Evolutionary conservation across 1,284 basidiomycete species (phyloP).

Genomic region (Moniliophthora roreri): DNA sequence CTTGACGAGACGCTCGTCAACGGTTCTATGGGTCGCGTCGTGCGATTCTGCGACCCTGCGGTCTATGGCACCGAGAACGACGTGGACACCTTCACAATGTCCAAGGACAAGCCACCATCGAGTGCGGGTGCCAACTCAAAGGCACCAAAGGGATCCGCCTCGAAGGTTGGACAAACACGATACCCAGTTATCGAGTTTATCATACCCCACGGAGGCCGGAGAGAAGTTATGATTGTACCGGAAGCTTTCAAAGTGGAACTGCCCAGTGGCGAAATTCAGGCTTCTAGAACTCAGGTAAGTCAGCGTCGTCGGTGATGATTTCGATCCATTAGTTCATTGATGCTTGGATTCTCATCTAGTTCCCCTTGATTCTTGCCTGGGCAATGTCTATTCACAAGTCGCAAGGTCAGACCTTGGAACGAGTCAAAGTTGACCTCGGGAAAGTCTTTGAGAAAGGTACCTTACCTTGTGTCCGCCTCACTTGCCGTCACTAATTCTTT

Average conservation of each 20-base stretch:
- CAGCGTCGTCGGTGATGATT: no score
- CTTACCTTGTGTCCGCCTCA: slow-evolving; percentile 16
- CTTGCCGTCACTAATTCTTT: slow-evolving; percentile 3
- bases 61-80: slow-evolving; percentile 33
- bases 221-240: slow-evolving; percentile 63
- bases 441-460: slow-evolving; percentile 88
- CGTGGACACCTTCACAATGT: not conserved
- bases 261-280: slow-evolving; percentile 80
- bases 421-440: slow-evolving; percentile 80
- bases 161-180: slow-evolving; percentile 33
- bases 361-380: slow-evolving; percentile 88
- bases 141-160: slow-evolving; percentile 13
- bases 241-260: slow-evolving; percentile 87
- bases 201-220: slow-evolving; percentile 55
- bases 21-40: slow-evolving; percentile 82
- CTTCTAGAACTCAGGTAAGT: slow-evolving; percentile 67
- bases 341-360: slow-evolving; percentile 29
- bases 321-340: slow-evolving; percentile 12
- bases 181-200: slow-evolving; percentile 81
- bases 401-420: slow-evolving; percentile 87
- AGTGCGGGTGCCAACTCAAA: slow-evolving; percentile 1
- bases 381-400: slow-evolving; percentile 96
- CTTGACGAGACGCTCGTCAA: slow-evolving; percentile 75
- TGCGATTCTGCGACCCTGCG: slow-evolving; percentile 62
- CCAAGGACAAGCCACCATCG: not conserved